phyloP scores from a whole-genome alignment of 2,329 filamentous ascomycete genomes.

The Diaporthe humulicola region DNA sequence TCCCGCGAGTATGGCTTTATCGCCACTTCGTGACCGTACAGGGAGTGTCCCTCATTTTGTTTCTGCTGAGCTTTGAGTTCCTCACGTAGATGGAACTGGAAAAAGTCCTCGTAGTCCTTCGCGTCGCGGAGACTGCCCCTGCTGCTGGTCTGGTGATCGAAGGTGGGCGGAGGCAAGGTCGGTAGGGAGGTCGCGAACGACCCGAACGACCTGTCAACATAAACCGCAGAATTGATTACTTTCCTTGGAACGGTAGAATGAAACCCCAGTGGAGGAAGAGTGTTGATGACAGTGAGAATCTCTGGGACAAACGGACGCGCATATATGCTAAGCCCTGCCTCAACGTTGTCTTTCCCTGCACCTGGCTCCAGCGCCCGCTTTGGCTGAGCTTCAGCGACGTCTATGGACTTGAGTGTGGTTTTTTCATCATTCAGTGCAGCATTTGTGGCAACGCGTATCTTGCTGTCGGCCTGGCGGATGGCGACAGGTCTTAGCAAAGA shows the following conservation, averaged over 20 bases:
- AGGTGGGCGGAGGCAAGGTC: background rate
- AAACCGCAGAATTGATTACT: conserved; percentile 35
- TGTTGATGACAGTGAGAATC: conserved; percentile 41
- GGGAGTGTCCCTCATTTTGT: conserved; percentile 40
- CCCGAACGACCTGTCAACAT: conserved; percentile 26
- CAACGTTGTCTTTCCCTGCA: background rate
- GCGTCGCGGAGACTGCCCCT: conserved; percentile 12
- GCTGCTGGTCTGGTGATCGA: background rate
- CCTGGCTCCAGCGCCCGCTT: background rate
- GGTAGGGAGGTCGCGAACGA: conserved; percentile 30
- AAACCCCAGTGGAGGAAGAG: conserved; percentile 17
- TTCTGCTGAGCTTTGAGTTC: conserved; percentile 38
- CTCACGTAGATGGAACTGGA: conserved; percentile 38
- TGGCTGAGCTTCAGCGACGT: background rate
- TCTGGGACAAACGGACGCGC: conserved; percentile 42
- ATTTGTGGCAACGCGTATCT: background rate
- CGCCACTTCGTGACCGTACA: conserved; percentile 41
- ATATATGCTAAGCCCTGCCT: conserved; percentile 42
- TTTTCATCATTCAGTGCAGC: background rate
- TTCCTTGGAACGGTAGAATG: conserved; percentile 33
- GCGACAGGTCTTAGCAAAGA: background rate
- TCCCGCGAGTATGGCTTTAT: conserved; percentile 12
- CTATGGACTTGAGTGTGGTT: background rate
- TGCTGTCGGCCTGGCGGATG: background rate
- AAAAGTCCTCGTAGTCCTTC: conserved; percentile 40